These are phyloP conservation scores for Tricholoma matsutake DNA, from an alignment of 768 basidiomycete genomes.

Conservation along the genomic window DNA sequence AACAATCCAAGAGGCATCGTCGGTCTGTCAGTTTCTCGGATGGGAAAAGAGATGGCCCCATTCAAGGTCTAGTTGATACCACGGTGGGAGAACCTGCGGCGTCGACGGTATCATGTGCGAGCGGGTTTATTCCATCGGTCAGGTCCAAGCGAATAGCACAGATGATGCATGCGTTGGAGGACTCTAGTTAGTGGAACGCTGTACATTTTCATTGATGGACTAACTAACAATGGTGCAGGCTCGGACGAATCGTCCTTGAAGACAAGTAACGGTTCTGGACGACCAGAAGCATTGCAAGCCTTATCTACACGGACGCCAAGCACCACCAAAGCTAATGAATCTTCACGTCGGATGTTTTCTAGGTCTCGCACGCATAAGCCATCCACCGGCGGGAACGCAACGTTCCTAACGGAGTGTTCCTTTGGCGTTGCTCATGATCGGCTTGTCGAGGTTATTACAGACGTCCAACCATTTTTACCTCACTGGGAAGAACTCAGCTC, in stretches of 20 bases:
- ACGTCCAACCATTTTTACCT: slow-evolving; percentile 91
- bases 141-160: slow-evolving; percentile 80
- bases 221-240: slow-evolving; percentile 22
- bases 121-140: slow-evolving; percentile 50
- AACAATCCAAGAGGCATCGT: slow-evolving; percentile 48
- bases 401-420: slow-evolving; percentile 92
- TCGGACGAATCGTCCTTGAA: slow-evolving; percentile 57
- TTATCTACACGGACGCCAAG: slow-evolving; percentile 41
- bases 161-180: slow-evolving; percentile 73
- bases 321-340: slow-evolving; percentile 21
- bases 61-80: slow-evolving; percentile 49
- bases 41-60: slow-evolving; percentile 88
- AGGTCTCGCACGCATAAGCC: slow-evolving; percentile 38
- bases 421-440: slow-evolving; percentile 93
- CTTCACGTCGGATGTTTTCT: slow-evolving; percentile 42
- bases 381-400: slow-evolving; percentile 37
- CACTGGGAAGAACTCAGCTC: slow-evolving; percentile 81
- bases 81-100: slow-evolving; percentile 33
- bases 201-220: not conserved
- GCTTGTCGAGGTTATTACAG: slow-evolving; percentile 89
- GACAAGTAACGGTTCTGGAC: slow-evolving; percentile 38
- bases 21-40: slow-evolving; percentile 97
- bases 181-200: slow-evolving; percentile 48
- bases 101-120: slow-evolving; percentile 8
- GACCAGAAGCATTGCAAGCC: slow-evolving; percentile 48